Base-by-base conservation (phyloP, 163 green algal genomes). In the Scenedesmus sp. region DNA sequence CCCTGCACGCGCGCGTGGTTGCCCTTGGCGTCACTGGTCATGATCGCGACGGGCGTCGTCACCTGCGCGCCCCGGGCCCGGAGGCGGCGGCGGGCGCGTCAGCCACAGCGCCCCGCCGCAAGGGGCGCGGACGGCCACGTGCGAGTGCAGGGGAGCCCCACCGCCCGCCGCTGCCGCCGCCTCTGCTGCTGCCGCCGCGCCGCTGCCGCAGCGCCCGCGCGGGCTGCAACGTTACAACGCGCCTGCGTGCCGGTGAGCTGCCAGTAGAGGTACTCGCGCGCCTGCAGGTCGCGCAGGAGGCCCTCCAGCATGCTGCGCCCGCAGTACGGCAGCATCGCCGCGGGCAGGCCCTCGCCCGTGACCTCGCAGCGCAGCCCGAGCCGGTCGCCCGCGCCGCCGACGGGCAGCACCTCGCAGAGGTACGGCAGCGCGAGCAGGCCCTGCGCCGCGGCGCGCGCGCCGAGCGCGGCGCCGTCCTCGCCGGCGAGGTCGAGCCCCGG, bases 1-100 rank as follows among this genome's bases (percentile, higher is more conserved):
- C 80, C 70, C 10, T 34, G 66, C 51, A 99, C 92, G 31, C 93
- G 88, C 36, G 66, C 51, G 85, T 98, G 88, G 85, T 99, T 99
- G 67, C 92, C 93, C 89, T 99, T 99, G 60, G 95, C 96, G 31
- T 96, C 93, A 1, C 85, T 95, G 10, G 96, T 99, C 96, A 99
- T 99, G 78, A 99, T 92, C 51, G 92, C 96, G 3, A 99, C 85
- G 0, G 96, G 96, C 1, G 96, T 99, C 42, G 86, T 94, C 62
- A 91, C 72, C 87, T 96, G 93, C 22, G 34, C n/a, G n/a, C n/a
- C n/a, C n/a, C n/a, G n/a, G n/a, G n/a, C n/a, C n/a, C n/a, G n/a
- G 34, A 89, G 29, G 31, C 77, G 24, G n/a, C 10, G n/a, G 44
- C n/a, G 44, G 22, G 48, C 18, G 48, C 1, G 48, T 26, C 64